Base-by-base conservation (phyloP, 805 yeast genomes). In the Kuraishia hungarica region DNA sequence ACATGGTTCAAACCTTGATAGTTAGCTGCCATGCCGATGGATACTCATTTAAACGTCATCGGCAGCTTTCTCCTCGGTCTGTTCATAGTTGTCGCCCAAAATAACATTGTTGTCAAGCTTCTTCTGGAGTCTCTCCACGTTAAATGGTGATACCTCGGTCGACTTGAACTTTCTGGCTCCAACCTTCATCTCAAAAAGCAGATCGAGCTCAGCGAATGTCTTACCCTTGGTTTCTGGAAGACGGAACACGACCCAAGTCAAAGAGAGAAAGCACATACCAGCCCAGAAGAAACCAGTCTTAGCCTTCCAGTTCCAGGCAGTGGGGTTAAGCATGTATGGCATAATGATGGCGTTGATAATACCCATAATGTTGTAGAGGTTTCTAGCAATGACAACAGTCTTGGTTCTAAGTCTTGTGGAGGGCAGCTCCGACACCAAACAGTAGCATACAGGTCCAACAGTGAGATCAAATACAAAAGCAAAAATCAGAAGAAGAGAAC, bases 121-220 rank as follows among this genome's bases (percentile, higher is more conserved):
- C 43, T 35, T 35, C 43, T 35, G 43, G 17, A 35, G 43, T 35
- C 43, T 35, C 43, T 35, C 43, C 4, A 13, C 43, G 17, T 35
- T 17, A 15, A 35, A 35, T 35, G 43, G 43, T 13, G 43, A 35
- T 17, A 35, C 43, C 43, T 35, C 43, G n/a, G 43, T 35, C 3
- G 43, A 35, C 52, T 59, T 63, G 64, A 68, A 72, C 49, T 69
- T 57, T 63, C 73, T 64, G 5, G 73, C 66, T 15, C 61, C 58
- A 43, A 69, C 60, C 5, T 61, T 55, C 55, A 61, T 63, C 39
- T 64, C 72, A 66, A 82, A 84, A 69, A 83, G 67, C 53, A 71
- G 68, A 66, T 83, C 87, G 62, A 84, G 69, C 63, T 84, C 87
- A 52, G 81, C 83, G 62, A 72, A 82, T 0, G 86, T 80, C 64